phyloP scores from a whole-genome alignment of 1,139 yeast genomes.

The Blastobotrys malaysiensis region DNA sequence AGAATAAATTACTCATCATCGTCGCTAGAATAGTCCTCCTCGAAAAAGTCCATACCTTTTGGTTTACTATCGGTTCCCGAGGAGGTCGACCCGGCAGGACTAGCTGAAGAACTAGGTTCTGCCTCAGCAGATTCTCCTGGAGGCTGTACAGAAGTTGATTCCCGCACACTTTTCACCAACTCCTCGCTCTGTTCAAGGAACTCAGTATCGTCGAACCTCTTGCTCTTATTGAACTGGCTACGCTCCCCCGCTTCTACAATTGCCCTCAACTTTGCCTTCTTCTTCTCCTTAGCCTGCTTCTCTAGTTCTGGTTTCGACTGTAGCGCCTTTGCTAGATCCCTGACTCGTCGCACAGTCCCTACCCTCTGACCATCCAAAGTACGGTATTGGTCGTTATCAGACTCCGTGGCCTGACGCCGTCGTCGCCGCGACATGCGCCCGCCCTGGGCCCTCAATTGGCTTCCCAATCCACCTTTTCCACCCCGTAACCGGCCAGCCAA shows the following conservation, averaged over 20 bases:
- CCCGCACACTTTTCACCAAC: constrained; percentile 17
- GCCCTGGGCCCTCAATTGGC: constrained; percentile 40
- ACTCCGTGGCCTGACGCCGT: constrained; percentile 23
- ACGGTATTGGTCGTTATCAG: constrained; percentile 32
- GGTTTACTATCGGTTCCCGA: neutral
- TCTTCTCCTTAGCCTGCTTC: constrained; percentile 27
- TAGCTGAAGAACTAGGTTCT: neutral
- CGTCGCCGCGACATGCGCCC: constrained; percentile 33
- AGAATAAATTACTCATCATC: neutral
- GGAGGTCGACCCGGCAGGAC: neutral
- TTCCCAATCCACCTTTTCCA: constrained; percentile 51
- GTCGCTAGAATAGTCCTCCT: constrained; percentile 6
- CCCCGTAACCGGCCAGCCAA: constrained; percentile 34
- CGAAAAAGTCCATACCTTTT: constrained; percentile 11
- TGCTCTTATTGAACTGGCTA: constrained; percentile 13
- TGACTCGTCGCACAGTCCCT: constrained; percentile 33
- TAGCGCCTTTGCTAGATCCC: constrained; percentile 34
- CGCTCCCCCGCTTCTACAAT: constrained; percentile 26
- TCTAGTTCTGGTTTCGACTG: constrained; percentile 25
- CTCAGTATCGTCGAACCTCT: constrained; percentile 34
- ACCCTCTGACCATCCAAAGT: constrained; percentile 38
- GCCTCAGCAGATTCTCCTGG: neutral
- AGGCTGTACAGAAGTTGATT: constrained; percentile 5
- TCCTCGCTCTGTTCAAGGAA: constrained; percentile 36
- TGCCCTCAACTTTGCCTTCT: constrained; percentile 32